These are phyloP conservation scores for Aciculosporium take DNA, from an alignment of 2,329 filamentous ascomycete species.

Conservation along the genomic window DNA sequence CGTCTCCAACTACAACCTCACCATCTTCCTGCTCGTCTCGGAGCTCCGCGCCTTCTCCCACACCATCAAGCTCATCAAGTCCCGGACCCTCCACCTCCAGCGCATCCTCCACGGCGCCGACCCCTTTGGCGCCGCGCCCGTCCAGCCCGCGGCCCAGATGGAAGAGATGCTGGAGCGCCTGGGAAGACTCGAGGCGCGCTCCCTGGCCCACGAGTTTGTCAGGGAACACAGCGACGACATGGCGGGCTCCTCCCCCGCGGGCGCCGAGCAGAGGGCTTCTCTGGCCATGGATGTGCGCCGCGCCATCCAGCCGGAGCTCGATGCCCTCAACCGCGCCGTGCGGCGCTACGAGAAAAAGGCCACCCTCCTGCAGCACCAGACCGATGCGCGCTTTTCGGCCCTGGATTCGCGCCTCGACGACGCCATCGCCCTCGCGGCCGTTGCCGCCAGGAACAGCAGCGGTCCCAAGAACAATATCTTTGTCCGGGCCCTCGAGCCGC, in stretches of 20 bases:
- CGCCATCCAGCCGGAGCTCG: conserved; percentile 64
- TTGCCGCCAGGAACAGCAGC: conserved; percentile 43
- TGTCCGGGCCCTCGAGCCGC: conserved; percentile 23
- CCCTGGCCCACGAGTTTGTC: conserved; percentile 13
- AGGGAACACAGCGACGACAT: conserved; percentile 15
- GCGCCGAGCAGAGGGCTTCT: conserved; percentile 26
- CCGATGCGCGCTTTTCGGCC: conserved; percentile 57
- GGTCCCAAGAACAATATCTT: conserved; percentile 23
- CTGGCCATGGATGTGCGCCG: conserved; percentile 46
- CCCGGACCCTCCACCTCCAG: conserved; percentile 70
- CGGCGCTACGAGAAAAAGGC: conserved; percentile 84
- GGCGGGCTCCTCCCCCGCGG: conserved; percentile 17
- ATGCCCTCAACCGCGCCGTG: conserved; percentile 77
- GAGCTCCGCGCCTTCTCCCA: conserved; percentile 76
- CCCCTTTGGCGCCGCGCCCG: conserved; percentile 23
- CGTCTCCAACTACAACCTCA: conserved; percentile 85
- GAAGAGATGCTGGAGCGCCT: conserved; percentile 50
- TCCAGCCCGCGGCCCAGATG: conserved; percentile 27
- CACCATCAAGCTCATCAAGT: conserved; percentile 64
- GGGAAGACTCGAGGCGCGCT: conserved; percentile 51
- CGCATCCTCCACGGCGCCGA: conserved; percentile 43
- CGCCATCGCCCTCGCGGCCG: conserved; percentile 65
- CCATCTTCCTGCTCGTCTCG: conserved; percentile 75
- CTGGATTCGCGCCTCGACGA: conserved; percentile 62
- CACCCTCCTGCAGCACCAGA: conserved; percentile 58